These are phyloP conservation scores for Cucumis melo DNA, from an alignment of 306 rosid species.

Conservation along the genomic window DNA sequence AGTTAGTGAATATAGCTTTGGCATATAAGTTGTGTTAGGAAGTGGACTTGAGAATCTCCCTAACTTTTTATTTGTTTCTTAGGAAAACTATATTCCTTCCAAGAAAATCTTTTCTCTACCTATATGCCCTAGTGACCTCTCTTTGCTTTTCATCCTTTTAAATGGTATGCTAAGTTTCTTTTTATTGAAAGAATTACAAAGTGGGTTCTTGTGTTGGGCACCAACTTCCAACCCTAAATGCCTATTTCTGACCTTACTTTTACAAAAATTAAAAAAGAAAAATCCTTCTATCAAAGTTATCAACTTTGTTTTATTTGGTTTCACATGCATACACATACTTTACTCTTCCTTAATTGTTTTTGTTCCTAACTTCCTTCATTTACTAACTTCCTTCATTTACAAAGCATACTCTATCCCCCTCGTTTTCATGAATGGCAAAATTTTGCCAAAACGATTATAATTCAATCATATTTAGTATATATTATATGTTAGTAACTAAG, in stretches of 20 bases:
- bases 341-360: neutral
- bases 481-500: too few species aligned
- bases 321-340: neutral
- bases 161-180: neutral
- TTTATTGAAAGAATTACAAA: neutral
- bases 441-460: too few species aligned
- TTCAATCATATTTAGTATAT: too few species aligned
- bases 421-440: too few species aligned
- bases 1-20: too few species aligned
- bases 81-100: neutral
- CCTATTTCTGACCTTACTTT: neutral
- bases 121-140: neutral
- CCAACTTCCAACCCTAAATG: neutral
- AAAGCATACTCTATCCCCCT: too few species aligned
- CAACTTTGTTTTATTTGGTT: neutral
- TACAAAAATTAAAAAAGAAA: too few species aligned
- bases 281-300: neutral
- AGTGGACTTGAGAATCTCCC: neutral
- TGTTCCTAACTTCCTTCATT: too few species aligned
- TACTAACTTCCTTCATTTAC: too few species aligned
- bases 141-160: neutral
- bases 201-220: neutral
- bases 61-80: neutral
- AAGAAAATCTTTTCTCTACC: neutral
- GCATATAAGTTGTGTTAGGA: neutral